Percentiles rank a stretch among this genome's conserved stretches.
phyloP scores from a whole-genome alignment of 2,329 filamentous ascomycete species.

The Aspergillus alliaceus region DNA sequence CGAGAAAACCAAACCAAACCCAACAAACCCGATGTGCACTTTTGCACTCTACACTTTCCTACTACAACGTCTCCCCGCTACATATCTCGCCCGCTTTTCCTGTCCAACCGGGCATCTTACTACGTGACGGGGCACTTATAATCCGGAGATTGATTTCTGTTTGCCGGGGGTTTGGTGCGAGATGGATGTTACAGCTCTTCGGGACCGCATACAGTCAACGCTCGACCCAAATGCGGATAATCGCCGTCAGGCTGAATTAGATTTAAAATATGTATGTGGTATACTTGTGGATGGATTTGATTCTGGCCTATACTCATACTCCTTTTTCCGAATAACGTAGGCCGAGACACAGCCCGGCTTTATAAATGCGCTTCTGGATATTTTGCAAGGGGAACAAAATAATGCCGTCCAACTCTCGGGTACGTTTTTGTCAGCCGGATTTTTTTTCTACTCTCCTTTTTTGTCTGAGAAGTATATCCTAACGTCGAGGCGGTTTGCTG shows the following conservation, averaged over 20 bases:
- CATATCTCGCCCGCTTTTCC: conserved; percentile 3
- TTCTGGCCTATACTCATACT: conserved; percentile 2
- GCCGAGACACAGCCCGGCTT: conserved; percentile 90
- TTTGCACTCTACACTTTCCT: conserved; percentile 16
- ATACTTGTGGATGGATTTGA: conserved; percentile 11
- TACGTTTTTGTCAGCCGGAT: conserved; percentile 51
- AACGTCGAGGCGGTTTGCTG: conserved; percentile 12
- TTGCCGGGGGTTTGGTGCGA: conserved; percentile 37
- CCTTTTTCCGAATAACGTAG: conserved; percentile 47
- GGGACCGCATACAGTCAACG: conserved; percentile 64
- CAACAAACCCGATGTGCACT: conserved; percentile 23
- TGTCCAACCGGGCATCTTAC: conserved; percentile 14
- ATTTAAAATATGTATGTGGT: conserved; percentile 61
- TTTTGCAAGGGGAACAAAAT: conserved; percentile 86
- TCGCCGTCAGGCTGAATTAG: conserved; percentile 63
- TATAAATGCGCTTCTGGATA: conserved; percentile 83
- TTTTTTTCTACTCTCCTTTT: conserved; percentile 13
- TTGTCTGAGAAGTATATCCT: conserved; percentile 2
- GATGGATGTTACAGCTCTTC: conserved; percentile 63
- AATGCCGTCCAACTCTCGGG: conserved; percentile 81
- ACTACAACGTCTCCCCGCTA: conserved; percentile 11
- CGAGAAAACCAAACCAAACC: conserved; percentile 22
- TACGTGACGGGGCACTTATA: conserved; percentile 23
- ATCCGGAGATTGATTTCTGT: conserved; percentile 27
- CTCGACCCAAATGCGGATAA: conserved; percentile 63